These are phyloP conservation scores for Coemansia sp. DNA, from an alignment of 192 early-diverging fungal species.

Conservation along the genomic window DNA sequence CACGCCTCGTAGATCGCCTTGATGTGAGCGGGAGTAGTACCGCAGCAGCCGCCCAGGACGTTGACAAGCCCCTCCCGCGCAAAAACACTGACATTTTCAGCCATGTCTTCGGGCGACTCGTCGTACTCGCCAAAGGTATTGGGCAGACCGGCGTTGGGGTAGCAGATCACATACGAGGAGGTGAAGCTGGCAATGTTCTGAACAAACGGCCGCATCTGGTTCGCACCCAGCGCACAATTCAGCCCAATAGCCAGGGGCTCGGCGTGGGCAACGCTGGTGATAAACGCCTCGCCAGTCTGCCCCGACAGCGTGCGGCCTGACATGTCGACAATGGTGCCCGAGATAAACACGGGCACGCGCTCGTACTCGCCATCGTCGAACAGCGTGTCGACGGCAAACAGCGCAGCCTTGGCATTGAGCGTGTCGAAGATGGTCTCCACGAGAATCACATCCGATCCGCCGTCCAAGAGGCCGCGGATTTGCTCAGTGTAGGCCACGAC, in stretches of 20 bases:
- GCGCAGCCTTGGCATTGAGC: conserved; percentile 93
- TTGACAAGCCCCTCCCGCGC: conserved; percentile 91
- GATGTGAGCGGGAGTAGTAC: conserved; percentile 94
- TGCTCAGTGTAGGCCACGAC: conserved; percentile 91
- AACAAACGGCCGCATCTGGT: conserved; percentile 95
- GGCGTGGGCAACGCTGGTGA: conserved; percentile 75
- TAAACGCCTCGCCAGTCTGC: conserved; percentile 96
- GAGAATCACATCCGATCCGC: conserved; percentile 87
- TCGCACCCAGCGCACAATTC: conserved; percentile 83
- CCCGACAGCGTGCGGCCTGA: conserved; percentile 94
- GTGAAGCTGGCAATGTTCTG: conserved; percentile 85
- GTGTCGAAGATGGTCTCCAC: conserved; percentile 99
- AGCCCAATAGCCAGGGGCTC: conserved; percentile 89
- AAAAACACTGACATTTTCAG: conserved; percentile 78
- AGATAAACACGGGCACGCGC: conserved; percentile 70
- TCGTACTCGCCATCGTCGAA: conserved; percentile 79
- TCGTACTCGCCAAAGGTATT: conserved; percentile 98
- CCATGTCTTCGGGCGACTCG: conserved; percentile 84
- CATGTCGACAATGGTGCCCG: conserved; percentile 96
- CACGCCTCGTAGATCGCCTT: conserved; percentile 77
- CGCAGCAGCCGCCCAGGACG: conserved; percentile 97
- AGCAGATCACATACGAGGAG: conserved; percentile 83
- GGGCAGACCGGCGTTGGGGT: conserved; percentile 95
- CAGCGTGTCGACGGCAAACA: conserved; percentile 86
- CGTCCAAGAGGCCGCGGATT: conserved; percentile 86